These are phyloP conservation scores for Immersiporthe knoxdaviesiana DNA, from an alignment of 2,329 filamentous ascomycete species.

Conservation along the genomic window DNA sequence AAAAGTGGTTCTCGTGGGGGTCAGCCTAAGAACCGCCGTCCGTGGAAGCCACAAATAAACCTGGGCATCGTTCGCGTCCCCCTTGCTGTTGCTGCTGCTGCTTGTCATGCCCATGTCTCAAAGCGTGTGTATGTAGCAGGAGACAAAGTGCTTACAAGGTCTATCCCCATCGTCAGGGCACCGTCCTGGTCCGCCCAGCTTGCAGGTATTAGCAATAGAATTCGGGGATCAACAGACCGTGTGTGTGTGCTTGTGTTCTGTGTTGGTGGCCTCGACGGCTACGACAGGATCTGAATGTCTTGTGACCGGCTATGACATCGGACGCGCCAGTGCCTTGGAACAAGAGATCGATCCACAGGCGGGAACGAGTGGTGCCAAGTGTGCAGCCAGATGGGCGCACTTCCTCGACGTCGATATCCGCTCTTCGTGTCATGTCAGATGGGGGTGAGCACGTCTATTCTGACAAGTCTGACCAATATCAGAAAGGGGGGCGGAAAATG, in stretches of 20 bases:
- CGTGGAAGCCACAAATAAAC: slow-evolving; percentile 1
- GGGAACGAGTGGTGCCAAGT: background rate
- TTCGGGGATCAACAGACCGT: background rate
- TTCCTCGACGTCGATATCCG: slow-evolving; percentile 15
- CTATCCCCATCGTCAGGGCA: background rate
- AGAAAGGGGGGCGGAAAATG: background rate
- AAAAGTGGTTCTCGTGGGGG: slow-evolving; percentile 28
- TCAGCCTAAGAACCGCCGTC: slow-evolving; percentile 13
- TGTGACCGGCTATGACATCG: background rate
- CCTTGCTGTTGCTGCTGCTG: background rate
- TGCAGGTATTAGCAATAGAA: background rate
- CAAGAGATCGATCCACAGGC: background rate
- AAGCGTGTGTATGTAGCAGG: background rate
- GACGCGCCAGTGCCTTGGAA: slow-evolving; percentile 3
- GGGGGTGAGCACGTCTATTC: background rate
- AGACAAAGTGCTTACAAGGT: background rate
- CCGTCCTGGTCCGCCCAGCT: background rate
- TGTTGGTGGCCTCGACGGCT: background rate
- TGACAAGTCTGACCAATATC: slow-evolving; percentile 19
- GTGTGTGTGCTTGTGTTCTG: background rate
- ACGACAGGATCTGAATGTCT: background rate
- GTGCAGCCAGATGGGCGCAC: slow-evolving; percentile 14
- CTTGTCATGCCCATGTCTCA: background rate
- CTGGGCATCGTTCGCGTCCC: background rate
- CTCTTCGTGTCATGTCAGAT: background rate